phyloP scores from a whole-genome alignment of 1,284 basidiomycete genomes.

The Heterobasidion irregulare region DNA sequence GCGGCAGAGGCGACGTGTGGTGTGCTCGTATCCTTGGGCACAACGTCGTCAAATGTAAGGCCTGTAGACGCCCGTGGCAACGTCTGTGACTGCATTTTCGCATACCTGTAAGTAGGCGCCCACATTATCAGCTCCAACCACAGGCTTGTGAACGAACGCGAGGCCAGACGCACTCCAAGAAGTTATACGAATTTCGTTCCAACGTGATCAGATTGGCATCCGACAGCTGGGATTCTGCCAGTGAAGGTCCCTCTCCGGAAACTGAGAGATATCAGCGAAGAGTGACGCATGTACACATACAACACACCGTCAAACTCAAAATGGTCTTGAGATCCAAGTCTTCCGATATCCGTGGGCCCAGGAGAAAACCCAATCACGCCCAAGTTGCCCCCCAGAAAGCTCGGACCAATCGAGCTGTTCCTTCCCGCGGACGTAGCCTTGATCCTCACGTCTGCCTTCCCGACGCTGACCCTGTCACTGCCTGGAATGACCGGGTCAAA shows the following conservation, averaged over 20 bases:
- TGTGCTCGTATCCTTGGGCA: slow-evolving; percentile 56
- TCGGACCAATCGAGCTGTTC: slow-evolving; percentile 38
- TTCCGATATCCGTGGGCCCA: slow-evolving; percentile 23
- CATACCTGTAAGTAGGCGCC: slow-evolving; percentile 41
- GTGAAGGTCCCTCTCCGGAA: slow-evolving; percentile 22
- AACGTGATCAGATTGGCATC: slow-evolving; percentile 48
- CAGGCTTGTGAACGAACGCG: neutral
- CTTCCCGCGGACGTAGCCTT: slow-evolving; percentile 40
- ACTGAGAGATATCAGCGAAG: slow-evolving; percentile 13
- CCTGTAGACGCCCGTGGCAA: slow-evolving; percentile 36
- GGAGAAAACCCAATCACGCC: slow-evolving; percentile 41
- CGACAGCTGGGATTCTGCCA: slow-evolving; percentile 40
- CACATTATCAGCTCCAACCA: neutral
- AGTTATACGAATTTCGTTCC: slow-evolving; percentile 70
- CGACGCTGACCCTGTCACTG: slow-evolving; percentile 39
- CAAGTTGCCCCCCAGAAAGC: slow-evolving; percentile 8
- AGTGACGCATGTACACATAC: neutral
- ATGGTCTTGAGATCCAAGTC: slow-evolving; percentile 39
- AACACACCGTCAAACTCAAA: slow-evolving; percentile 55
- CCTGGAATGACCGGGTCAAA: slow-evolving; percentile 25
- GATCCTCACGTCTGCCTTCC: slow-evolving; percentile 42
- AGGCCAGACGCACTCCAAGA: slow-evolving; percentile 55
- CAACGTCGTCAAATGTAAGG: slow-evolving; percentile 57
- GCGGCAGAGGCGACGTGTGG: slow-evolving; percentile 69
- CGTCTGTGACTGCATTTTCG: slow-evolving; percentile 63